These are phyloP conservation scores for Sporisorium sorghi DNA, from an alignment of 1,284 basidiomycete genomes.

Conservation along the genomic window DNA sequence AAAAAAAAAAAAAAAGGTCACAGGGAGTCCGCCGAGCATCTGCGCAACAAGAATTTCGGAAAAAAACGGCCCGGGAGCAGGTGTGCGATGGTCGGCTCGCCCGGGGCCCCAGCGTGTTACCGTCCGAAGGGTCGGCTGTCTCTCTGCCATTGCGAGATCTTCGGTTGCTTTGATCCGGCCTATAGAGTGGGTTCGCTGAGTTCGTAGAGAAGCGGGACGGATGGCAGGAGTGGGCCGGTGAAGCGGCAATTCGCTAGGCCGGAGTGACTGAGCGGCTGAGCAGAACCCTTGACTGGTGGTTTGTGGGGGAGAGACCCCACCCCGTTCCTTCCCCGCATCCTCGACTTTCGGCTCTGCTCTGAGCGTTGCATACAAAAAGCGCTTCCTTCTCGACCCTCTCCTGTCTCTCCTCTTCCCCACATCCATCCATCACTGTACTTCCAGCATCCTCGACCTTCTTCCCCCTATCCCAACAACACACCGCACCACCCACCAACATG, in stretches of 20 bases:
- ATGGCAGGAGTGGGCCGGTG: conserved; percentile 13
- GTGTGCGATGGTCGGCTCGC: too few relatives aligned
- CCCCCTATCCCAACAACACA: background rate
- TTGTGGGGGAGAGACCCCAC: background rate
- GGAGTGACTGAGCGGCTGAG: conserved; percentile 9
- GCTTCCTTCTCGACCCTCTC: background rate
- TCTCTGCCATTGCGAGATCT: background rate
- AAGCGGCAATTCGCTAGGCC: conserved; percentile 29
- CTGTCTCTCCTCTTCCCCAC: background rate
- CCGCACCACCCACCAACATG: conserved; percentile 26
- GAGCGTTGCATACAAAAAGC: conserved; percentile 18
- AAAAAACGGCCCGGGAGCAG: background rate
- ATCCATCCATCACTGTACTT: background rate
- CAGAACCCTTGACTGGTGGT: too few relatives aligned
- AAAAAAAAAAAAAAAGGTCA: too few relatives aligned
- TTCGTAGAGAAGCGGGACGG: background rate
- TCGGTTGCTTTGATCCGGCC: background rate
- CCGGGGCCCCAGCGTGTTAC: conserved; percentile 12
- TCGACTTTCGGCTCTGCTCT: too few relatives aligned
- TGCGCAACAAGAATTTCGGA: too few relatives aligned
- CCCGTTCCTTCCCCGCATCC: conserved; percentile 25
- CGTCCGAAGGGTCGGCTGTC: background rate
- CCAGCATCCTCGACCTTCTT: background rate
- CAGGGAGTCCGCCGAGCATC: too few relatives aligned
- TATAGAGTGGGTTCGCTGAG: background rate